These are phyloP conservation scores for Colletotrichum zoysiae DNA, from an alignment of 2,329 filamentous ascomycete genomes.

Conservation along the genomic window DNA sequence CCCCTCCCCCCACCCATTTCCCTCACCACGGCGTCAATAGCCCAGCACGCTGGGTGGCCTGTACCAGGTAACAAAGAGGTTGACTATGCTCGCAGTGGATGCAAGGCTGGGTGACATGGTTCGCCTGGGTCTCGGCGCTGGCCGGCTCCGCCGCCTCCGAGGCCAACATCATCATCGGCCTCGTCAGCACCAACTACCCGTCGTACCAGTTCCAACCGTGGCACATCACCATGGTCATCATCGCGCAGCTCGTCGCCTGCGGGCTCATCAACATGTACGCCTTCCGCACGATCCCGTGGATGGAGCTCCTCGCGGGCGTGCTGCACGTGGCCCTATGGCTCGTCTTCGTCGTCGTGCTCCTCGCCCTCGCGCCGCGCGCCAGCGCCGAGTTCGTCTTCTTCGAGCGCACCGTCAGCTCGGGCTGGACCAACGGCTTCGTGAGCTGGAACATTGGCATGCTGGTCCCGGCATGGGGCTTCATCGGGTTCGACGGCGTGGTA, in stretches of 20 bases:
- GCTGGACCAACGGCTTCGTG: conserved; percentile 40
- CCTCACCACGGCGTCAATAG: background rate
- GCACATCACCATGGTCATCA: conserved; percentile 38
- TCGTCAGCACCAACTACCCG: conserved; percentile 38
- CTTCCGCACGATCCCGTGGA: conserved; percentile 39
- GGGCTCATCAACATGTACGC: conserved; percentile 41
- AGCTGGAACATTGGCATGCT: conserved; percentile 42
- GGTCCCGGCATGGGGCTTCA: conserved; percentile 38
- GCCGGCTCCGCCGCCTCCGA: conserved; percentile 36
- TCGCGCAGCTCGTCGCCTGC: conserved; percentile 34
- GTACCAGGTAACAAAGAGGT: background rate
- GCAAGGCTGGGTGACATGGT: conserved; percentile 40
- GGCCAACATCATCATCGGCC: conserved; percentile 39
- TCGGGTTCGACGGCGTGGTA: conserved; percentile 39
- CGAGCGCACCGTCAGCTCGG: conserved; percentile 34
- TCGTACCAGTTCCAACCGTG: conserved; percentile 35
- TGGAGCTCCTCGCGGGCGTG: conserved; percentile 36
- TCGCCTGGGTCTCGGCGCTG: conserved; percentile 38
- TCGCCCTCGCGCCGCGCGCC: conserved; percentile 31
- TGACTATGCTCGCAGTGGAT: conserved; percentile 24
- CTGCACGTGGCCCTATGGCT: conserved; percentile 39
- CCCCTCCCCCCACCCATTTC: no score
- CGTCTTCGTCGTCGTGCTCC: conserved; percentile 32
- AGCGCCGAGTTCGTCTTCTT: conserved; percentile 38
- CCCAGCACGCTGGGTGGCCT: background rate